A percentile compares a stretch with the other conserved stretches of the same genome.
Conservation (phyloP, 2,329 filamentous ascomycete genomes). For the Pleurostoma richardsiae region DNA sequence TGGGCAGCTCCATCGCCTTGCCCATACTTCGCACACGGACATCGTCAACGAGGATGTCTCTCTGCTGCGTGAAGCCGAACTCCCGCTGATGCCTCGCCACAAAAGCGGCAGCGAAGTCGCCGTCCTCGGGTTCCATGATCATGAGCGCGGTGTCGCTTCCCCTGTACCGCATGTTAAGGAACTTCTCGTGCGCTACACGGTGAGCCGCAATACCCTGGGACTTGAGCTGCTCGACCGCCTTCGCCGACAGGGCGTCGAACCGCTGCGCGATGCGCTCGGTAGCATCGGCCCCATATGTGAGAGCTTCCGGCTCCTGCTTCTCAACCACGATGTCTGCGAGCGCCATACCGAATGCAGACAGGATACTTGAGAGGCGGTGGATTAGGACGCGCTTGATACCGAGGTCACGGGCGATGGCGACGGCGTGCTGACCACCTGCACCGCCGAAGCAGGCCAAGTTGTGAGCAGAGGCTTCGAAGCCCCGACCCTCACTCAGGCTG, state of each 20-base stretch:
- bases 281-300: slow-evolving; percentile 7
- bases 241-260: slow-evolving; percentile 36
- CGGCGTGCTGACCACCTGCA: slow-evolving; percentile 5
- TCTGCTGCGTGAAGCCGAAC: slow-evolving; percentile 52
- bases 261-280: slow-evolving; percentile 8
- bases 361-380: slow-evolving; percentile 2
- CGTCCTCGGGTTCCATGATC: slow-evolving; percentile 4
- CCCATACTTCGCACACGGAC: not conserved
- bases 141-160: slow-evolving; percentile 29
- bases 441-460: slow-evolving; percentile 49
- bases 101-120: slow-evolving; percentile 61
- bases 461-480: slow-evolving; percentile 47
- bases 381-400: slow-evolving; percentile 2
- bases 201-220: not conserved
- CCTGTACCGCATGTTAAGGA: slow-evolving; percentile 23
- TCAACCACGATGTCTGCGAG: slow-evolving; percentile 5
- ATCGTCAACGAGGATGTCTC: not conserved
- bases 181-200: not conserved
- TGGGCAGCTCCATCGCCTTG: not conserved
- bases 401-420: slow-evolving; percentile 2
- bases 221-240: not conserved
- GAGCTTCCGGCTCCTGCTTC: slow-evolving; percentile 5
- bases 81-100: slow-evolving; percentile 65
- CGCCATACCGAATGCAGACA: slow-evolving; percentile 5
- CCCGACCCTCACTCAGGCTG: slow-evolving; percentile 2